Conservation (phyloP, 148 eudicot genomes). For the Rhododendron griersonianum region DNA sequence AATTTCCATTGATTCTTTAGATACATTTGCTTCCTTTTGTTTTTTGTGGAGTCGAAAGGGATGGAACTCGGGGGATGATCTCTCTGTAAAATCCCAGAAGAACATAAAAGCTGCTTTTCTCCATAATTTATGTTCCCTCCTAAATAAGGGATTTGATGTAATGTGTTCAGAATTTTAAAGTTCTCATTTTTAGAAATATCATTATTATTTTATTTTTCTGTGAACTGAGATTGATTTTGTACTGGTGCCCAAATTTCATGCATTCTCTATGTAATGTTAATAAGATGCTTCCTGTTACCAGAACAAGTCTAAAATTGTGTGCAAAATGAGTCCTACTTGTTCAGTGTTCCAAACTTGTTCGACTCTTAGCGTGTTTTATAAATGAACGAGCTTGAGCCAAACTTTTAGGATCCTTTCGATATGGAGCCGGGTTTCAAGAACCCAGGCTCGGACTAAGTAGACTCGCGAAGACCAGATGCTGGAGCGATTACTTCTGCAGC, state of each 20-base stretch:
- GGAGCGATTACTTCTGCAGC: no score
- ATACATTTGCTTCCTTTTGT: slow-evolving; percentile 32
- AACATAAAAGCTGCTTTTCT: slow-evolving; percentile 23
- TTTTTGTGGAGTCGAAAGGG: slow-evolving; percentile 33
- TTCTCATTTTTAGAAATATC: background rate
- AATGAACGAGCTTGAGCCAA: no score
- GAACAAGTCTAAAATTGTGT: background rate
- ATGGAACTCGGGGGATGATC: slow-evolving; percentile 13
- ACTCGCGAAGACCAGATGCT: no score
- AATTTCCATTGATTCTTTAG: slow-evolving; percentile 43
- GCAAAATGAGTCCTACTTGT: background rate
- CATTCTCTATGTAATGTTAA: background rate
- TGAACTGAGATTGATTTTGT: background rate
- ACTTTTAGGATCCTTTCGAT: no score
- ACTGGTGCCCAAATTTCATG: background rate
- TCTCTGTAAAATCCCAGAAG: slow-evolving; percentile 38
- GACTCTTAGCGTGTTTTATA: no score
- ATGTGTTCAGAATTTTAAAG: background rate
- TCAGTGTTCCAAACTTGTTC: no score
- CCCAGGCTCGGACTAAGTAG: no score
- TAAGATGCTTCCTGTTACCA: background rate
- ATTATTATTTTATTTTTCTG: background rate
- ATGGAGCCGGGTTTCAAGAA: no score
- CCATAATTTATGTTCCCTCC: slow-evolving; percentile 17
- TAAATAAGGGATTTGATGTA: slow-evolving; percentile 18